Base-by-base conservation (phyloP, 768 basidiomycete species). In the Lactifluus piperatus region DNA sequence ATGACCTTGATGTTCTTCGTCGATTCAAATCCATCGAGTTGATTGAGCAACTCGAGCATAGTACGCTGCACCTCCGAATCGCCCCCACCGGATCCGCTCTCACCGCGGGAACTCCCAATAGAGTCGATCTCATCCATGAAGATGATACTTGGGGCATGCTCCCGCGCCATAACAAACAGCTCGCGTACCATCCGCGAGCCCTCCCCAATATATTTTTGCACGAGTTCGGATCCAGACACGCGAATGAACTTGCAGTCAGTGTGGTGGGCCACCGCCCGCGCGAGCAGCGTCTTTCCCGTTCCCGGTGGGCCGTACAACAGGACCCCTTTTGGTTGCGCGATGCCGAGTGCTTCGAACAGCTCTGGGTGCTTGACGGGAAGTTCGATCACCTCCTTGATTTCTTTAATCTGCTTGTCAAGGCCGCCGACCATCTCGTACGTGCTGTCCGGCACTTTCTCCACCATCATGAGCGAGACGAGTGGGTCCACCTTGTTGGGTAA, bases 361-460 rank as follows among this genome's bases (percentile, higher is more conserved):
- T 97, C 95, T 1, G 64, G 95, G 69, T 97, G 94, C 72, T 97
- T 95, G 64, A 98, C 93, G 37, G 95, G 94, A 26, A 97, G 75
- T 72, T 97, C 94, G 73, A 97, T 97, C 70, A 97, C 95, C 73
- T 98, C 95, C 74, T 97, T 97, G 74, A 98, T 95, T 69, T 98
- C 94, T 76, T 97, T 97, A 68, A 95, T 94, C 64, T 94, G 88
- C 75, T 97, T 91, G 78, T 98, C 97, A 58, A 98, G 81, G 66
- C 95, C 95, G 22, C 97, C 97, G 61, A 99, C 95, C 94, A 98
- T 97, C 74, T 98, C 97, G 74, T 99, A 99, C 30, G 97, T 98
- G 73, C 90, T 93, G 72, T 98, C 95, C 0, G 95, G 95, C 0
- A 98, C 95, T 72, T 99, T 99, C 75, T 99, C 95, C 11, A 98